Evolutionary conservation across 257 asterid species (phyloP), one percentile per base, ranked within the genome.

Genomic region (Nicotiana paniculata): DNA sequence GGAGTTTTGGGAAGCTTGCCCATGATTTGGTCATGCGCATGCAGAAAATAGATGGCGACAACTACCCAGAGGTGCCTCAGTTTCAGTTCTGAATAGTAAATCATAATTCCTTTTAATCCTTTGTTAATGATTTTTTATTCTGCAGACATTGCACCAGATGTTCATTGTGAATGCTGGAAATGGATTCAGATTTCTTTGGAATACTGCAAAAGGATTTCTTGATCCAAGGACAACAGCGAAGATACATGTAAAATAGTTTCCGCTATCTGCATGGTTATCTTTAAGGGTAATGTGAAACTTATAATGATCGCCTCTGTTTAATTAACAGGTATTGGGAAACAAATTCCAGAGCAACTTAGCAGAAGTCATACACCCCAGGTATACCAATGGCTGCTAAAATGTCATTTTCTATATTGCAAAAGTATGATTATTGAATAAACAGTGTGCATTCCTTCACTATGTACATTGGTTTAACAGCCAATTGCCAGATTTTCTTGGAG

Each of bases 401-500:
- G 46, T 18, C 67, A 48, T 75, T 53, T 77, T 28, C 21, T n/a
- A 51, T 67, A 5, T 64, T 10, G 72, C 57, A 70, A 4, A 58
- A 53, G 66, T 64, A 62, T 63, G 61, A 26, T 55, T 13, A 48
- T 83, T 59, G 33, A 39, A 16, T 43, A 46, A 13, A 15, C 63
- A 13, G n/a, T 72, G 76, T 13, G 35, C 18, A 32, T 84, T 35
- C 35, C 59, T 46, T 53, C 61, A 59, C 61, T 57, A 75, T 74
- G 69, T 53, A 77, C 59, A 37, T 82, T 79, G 83, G 24, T 26
- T 81, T 81, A 83, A 86, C 91, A 96, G 99, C 88, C 98, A 94
- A 88, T 87, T 96, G 91, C 99, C 99, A 74, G 96, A 94, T 88
- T 96, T 96, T 92, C 92, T 94, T 48, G 99, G 98, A 57, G 99